Evolutionary conservation across 2,329 filamentous ascomycete species (phyloP).

Genomic region (Cladophialophora psammophila): DNA sequence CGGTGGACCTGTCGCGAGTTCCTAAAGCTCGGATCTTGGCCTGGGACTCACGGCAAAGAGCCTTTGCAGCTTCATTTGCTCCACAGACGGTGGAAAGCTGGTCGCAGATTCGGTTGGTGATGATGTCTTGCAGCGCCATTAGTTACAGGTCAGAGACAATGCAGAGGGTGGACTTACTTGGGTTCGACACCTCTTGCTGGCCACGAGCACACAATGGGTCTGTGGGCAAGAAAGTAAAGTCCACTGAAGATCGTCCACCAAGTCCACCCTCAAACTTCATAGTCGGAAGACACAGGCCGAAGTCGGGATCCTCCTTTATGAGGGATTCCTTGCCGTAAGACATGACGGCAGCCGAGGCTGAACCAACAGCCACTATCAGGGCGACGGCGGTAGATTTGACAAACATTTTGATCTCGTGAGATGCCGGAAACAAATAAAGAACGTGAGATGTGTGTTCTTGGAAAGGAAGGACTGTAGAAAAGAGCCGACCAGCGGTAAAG

Average conservation of each 20-base stretch:
- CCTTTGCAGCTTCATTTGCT: conserved; percentile 66
- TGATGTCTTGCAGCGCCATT: conserved; percentile 58
- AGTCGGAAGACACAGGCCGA: conserved; percentile 60
- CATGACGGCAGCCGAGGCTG: conserved; percentile 35
- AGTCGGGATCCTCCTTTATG: conserved; percentile 47
- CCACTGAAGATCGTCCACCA: conserved; percentile 59
- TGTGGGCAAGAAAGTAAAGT: conserved; percentile 73
- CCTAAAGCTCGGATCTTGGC: conserved; percentile 58
- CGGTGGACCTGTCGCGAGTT: conserved; percentile 50
- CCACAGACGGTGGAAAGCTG: conserved; percentile 72
- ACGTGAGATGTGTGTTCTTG: conserved; percentile 14
- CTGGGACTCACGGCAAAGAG: conserved; percentile 62
- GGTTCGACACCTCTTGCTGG: conserved; percentile 72
- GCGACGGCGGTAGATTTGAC: conserved; percentile 32
- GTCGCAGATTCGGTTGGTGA: conserved; percentile 75
- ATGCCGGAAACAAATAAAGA: conserved; percentile 13
- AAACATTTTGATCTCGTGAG: conserved; percentile 32
- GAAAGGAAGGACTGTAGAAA: conserved; percentile 29
- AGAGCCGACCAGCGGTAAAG: conserved; percentile 38
- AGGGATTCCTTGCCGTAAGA: conserved; percentile 38
- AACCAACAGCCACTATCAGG: conserved; percentile 30
- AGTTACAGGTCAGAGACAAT: background rate
- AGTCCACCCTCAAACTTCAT: conserved; percentile 66
- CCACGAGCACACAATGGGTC: conserved; percentile 67
- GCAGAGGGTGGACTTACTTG: conserved; percentile 45